These are phyloP conservation scores for Hemileia vastatrix DNA, from an alignment of 1,284 basidiomycete genomes.

Conservation along the genomic window DNA sequence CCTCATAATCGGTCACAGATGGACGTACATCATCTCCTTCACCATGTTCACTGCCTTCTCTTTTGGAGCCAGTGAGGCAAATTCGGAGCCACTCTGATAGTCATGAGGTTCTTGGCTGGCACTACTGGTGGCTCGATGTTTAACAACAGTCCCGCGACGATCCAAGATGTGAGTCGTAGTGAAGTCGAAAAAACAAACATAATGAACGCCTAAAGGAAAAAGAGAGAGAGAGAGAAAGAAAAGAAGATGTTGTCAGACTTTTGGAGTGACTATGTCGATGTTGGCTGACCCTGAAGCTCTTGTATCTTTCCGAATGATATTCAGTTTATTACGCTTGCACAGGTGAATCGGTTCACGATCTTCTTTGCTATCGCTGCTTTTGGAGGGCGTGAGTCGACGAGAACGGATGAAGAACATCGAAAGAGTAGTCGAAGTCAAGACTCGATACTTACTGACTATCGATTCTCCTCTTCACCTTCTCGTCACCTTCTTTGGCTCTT, in stretches of 20 bases:
- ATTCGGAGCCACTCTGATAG: constrained; percentile 24
- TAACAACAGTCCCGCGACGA: constrained; percentile 29
- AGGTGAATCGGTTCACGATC: constrained; percentile 26
- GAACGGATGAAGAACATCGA: background rate
- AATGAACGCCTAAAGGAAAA: too few species aligned
- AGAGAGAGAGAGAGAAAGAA: too few species aligned
- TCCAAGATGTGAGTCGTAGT: constrained; percentile 21
- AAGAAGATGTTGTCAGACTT: too few species aligned
- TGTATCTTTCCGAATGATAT: background rate
- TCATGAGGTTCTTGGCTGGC: constrained; percentile 27
- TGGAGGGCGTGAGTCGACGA: constrained; percentile 10
- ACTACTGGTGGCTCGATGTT: constrained; percentile 26
- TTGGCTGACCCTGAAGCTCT: background rate
- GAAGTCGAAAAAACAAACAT: background rate
- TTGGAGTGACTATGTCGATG: too few species aligned
- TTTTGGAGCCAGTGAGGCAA: constrained; percentile 26
- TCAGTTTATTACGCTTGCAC: constrained; percentile 13
- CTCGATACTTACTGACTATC: too few species aligned
- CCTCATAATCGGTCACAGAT: constrained; percentile 27
- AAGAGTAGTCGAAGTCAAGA: background rate
- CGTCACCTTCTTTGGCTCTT: background rate
- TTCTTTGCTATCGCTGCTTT: constrained; percentile 26
- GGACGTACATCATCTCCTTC: constrained; percentile 27
- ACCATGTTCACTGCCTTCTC: constrained; percentile 28
- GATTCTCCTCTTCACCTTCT: background rate